Conservation (phyloP, 129 eudicot genomes). For the Tanacetum coccineum region DNA sequence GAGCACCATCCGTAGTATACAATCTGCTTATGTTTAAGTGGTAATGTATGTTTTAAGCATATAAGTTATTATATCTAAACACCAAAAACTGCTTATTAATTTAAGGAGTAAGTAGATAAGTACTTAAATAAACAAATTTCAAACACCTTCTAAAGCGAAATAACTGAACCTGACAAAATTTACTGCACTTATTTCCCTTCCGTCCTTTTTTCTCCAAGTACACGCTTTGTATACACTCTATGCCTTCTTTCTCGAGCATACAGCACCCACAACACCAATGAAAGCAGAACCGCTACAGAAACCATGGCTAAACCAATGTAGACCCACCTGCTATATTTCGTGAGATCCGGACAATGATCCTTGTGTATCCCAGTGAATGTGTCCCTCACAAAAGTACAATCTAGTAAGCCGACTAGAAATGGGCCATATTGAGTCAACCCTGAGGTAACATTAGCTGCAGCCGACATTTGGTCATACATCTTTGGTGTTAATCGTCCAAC, state of each 20-base stretch:
- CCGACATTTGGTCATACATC: constrained; percentile 61
- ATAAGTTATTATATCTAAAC: too few relatives aligned
- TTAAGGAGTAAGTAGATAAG: too few relatives aligned
- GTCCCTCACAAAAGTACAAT: constrained; percentile 75
- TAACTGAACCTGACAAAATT: too few relatives aligned
- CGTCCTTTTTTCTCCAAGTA: constrained; percentile 3
- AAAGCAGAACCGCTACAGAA: constrained; percentile 59
- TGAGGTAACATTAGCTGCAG: too few relatives aligned
- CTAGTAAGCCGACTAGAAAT: constrained; percentile 46
- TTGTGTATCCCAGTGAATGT: constrained; percentile 40
- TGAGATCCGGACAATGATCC: constrained; percentile 57
- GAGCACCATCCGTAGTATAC: too few relatives aligned
- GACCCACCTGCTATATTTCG: constrained; percentile 54
- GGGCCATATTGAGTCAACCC: constrained; percentile 63
- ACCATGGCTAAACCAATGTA: constrained; percentile 67
- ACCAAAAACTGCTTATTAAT: too few relatives aligned
- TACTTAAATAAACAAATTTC: too few relatives aligned
- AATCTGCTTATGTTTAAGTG: too few relatives aligned
- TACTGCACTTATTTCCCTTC: constrained; percentile 11
- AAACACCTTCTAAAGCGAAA: too few relatives aligned
- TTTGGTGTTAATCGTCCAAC: constrained; percentile 76
- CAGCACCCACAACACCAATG: constrained; percentile 66
- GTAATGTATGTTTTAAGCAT: too few relatives aligned
- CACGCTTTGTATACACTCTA: constrained; percentile 51
- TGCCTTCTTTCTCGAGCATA: constrained; percentile 87